These are phyloP conservation scores for Trichoderma afroharzianum DNA, from an alignment of 2,329 filamentous ascomycete genomes.

Conservation along the genomic window DNA sequence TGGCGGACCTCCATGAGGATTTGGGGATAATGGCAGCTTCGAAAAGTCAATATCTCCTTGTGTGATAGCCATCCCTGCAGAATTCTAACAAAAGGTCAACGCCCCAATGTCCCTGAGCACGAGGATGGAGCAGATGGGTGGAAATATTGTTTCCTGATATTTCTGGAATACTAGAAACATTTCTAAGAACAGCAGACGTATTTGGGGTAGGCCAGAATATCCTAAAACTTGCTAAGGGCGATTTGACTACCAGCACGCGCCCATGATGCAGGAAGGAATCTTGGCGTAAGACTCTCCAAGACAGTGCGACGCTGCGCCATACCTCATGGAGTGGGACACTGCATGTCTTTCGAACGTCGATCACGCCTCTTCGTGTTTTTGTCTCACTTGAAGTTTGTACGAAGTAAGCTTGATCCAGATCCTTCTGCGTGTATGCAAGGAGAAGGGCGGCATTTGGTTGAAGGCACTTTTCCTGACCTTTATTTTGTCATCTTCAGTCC, in stretches of 20 bases:
- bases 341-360: not conserved
- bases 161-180: not conserved
- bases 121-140: not conserved
- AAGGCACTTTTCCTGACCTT: not conserved
- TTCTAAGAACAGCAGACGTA: not conserved
- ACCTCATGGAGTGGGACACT: not conserved
- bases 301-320: not conserved
- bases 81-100: not conserved
- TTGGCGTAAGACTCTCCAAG: not conserved
- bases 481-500: not conserved
- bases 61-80: not conserved
- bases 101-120: not conserved
- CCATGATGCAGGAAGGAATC: not conserved
- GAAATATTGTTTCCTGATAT: not conserved
- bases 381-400: not conserved
- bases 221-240: not conserved
- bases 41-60: not conserved
- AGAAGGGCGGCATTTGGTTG: not conserved
- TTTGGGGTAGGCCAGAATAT: not conserved
- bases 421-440: not conserved
- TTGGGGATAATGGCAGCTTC: not conserved
- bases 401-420: not conserved
- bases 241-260: not conserved
- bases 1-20: not conserved
- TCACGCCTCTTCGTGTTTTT: not conserved